A percentile compares a stretch with the other conserved stretches of the same genome.
Conservation (phyloP, 148 eudicot genomes). For the Rhododendron ferrugineum region DNA sequence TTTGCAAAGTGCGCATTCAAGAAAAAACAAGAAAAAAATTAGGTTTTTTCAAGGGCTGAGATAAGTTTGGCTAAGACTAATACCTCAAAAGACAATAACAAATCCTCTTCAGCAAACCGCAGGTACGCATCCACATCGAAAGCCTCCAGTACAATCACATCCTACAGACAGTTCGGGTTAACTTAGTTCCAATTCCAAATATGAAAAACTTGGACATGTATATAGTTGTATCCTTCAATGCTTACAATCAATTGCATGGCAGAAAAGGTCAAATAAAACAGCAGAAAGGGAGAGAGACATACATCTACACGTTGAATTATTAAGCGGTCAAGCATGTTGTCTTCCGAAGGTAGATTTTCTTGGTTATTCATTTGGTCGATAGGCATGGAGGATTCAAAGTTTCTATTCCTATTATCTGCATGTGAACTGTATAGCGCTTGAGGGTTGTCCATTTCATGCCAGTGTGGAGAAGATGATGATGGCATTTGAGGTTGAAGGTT, state of each 20-base stretch:
- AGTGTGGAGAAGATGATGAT: constrained; percentile 1
- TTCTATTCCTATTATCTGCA: background rate
- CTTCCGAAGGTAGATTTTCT: background rate
- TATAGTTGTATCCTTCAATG: background rate
- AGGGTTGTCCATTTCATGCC: background rate
- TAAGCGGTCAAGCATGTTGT: background rate
- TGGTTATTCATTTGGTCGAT: background rate
- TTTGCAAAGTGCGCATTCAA: background rate
- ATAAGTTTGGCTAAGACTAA: background rate
- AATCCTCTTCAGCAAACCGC: too few relatives aligned
- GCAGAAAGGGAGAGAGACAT: background rate
- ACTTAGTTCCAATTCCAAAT: background rate
- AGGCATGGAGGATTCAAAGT: background rate
- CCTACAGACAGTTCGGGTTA: background rate
- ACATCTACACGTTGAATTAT: background rate
- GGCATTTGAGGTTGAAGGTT: background rate
- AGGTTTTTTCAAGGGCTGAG: too few relatives aligned
- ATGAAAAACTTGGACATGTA: background rate
- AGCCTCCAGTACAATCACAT: background rate
- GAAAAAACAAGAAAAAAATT: too few relatives aligned
- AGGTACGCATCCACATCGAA: background rate
- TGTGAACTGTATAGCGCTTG: background rate
- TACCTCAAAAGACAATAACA: background rate
- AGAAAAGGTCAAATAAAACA: background rate
- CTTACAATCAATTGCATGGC: too few relatives aligned